Base-by-base conservation (phyloP, 306 rosid species). In the Quercus variabilis region DNA sequence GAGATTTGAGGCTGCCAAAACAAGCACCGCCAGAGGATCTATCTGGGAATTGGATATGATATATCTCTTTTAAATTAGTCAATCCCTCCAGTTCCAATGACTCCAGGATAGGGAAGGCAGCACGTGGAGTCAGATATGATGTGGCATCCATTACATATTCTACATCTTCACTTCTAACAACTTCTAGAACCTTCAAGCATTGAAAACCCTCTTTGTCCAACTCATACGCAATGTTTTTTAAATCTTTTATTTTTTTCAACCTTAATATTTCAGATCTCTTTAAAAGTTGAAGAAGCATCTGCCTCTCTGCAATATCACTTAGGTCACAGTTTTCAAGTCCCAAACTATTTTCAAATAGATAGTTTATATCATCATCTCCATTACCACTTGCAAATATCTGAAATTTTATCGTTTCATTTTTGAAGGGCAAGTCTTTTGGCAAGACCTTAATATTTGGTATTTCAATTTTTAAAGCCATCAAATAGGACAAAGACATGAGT, bases 131-230 rank as follows among this genome's bases (percentile, higher is more conserved):
- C 0, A 3, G 63, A 58, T 3, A 0, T 5, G 58, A 4, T 17
- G 58, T 55, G 0, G 14, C 52, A 74, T 82, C 74, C 1, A 35
- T 62, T 4, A 78, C 28, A 68, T 82, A 78, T 58, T 78, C 63
- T n/a, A 82, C 0, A 49, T 78, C 41, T 0, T 15, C 43, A 74
- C 82, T 73, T 6, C 2, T 4, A 7, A 0, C 12, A 57, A 82
- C 26, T 3, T 7, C 23, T 0, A 83, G 69, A 69, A 6, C 19
- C 38, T 69, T 78, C 76, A 83, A 69, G 25, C 5, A 20, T 59
- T 76, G 79, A 69, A 83, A 57, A 31, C 76, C 82, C 30, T 49
- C 30, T 19, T 33, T 43, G 38, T 70, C 73, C 64, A 83, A 78
- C 6, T 78, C 76, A 3, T 1, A 35, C 10, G 5, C 4, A 31